Evolutionary conservation across 2,329 filamentous ascomycete genomes (phyloP).

Genomic region (Colletotrichum sojae): DNA sequence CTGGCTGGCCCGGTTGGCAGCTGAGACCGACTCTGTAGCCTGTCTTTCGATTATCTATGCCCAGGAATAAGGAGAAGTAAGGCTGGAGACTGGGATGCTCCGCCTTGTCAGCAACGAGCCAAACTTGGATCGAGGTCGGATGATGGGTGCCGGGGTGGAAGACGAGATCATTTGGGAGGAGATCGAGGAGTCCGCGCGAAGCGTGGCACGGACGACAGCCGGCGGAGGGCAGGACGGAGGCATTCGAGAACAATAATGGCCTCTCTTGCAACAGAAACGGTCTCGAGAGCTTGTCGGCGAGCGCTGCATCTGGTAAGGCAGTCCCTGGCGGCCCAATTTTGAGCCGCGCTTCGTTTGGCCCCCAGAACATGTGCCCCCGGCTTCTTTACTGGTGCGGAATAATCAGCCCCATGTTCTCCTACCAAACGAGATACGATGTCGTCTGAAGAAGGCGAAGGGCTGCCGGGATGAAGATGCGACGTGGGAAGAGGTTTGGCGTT

Average conservation of each 20-base stretch:
- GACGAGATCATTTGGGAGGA: background rate
- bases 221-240: background rate
- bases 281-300: slow-evolving; percentile 33
- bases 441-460: slow-evolving; percentile 21
- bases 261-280: slow-evolving; percentile 28
- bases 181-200: slow-evolving; percentile 27
- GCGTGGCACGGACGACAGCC: background rate
- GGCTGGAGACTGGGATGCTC: background rate
- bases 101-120: slow-evolving; percentile 16
- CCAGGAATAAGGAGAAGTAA: no score
- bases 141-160: slow-evolving; percentile 17
- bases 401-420: background rate
- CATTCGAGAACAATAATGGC: background rate
- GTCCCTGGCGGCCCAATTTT: slow-evolving; percentile 28
- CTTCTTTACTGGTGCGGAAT: background rate
- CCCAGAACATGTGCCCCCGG: background rate
- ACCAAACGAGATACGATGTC: background rate
- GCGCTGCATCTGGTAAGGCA: slow-evolving; percentile 21
- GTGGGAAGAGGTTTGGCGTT: slow-evolving; percentile 14
- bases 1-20: no score
- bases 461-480: slow-evolving; percentile 10
- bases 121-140: slow-evolving; percentile 5
- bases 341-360: slow-evolving; percentile 17
- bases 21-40: no score
- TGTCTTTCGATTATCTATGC: no score